A percentile compares a stretch with the other conserved stretches of the same genome.
phyloP scores from a whole-genome alignment of 2,329 filamentous ascomycete species.

The Ilyonectria sp. region DNA sequence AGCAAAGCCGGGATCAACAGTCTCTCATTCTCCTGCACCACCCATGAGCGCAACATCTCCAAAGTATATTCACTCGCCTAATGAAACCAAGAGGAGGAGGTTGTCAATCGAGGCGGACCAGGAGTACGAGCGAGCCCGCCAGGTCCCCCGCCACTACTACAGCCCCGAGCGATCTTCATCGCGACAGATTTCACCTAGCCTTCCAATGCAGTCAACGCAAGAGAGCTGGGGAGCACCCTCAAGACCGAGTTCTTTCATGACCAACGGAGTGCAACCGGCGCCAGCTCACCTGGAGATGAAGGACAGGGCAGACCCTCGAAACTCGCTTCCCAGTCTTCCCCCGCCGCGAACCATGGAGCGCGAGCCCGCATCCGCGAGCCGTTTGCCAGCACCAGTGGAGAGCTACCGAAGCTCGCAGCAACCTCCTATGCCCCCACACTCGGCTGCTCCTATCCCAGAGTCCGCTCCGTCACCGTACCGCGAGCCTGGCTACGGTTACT shows the following conservation, averaged over 20 bases:
- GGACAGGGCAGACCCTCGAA: constrained; percentile 55
- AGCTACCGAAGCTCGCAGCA: constrained; percentile 53
- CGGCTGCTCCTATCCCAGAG: constrained; percentile 51
- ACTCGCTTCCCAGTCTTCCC: constrained; percentile 60
- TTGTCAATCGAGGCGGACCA: constrained; percentile 59
- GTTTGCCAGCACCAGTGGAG: constrained; percentile 54
- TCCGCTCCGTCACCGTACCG: constrained; percentile 51
- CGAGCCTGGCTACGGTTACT: constrained; percentile 54
- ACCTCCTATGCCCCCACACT: constrained; percentile 41
- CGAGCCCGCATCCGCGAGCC: constrained; percentile 50
- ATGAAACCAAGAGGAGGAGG: constrained; percentile 63
- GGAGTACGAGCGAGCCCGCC: constrained; percentile 58
- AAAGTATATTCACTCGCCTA: constrained; percentile 66
- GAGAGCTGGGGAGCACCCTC: constrained; percentile 55
- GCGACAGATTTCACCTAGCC: constrained; percentile 55
- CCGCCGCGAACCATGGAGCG: constrained; percentile 56
- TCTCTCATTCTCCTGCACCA: constrained; percentile 53
- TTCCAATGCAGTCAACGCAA: constrained; percentile 43
- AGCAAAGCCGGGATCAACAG: constrained; percentile 51
- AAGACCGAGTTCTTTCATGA: constrained; percentile 54
- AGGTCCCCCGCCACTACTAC: constrained; percentile 64
- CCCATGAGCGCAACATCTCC: constrained; percentile 55
- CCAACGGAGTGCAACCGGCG: constrained; percentile 46
- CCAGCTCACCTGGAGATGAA: constrained; percentile 52
- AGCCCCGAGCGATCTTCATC: constrained; percentile 52